phyloP scores from a whole-genome alignment of 306 rosid genomes.

The Rosa lucieae region DNA sequence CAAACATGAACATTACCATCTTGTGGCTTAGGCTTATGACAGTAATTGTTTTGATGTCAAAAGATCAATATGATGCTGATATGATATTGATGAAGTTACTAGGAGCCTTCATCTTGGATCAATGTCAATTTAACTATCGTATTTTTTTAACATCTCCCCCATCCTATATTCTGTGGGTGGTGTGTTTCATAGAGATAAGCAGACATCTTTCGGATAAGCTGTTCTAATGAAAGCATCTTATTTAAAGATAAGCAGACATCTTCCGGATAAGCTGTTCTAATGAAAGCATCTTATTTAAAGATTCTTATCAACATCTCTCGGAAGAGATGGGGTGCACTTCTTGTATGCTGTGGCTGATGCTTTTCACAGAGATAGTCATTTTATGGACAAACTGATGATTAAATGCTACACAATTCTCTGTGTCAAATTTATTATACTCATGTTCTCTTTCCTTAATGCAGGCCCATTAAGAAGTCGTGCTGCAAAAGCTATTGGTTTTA shows the following conservation, averaged over 20 bases:
- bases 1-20: not conserved
- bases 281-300: not conserved
- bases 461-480: constrained; percentile 98
- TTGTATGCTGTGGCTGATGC: not conserved
- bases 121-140: not conserved
- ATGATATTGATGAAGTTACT: not conserved
- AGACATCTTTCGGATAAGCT: not conserved
- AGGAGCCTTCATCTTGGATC: not conserved
- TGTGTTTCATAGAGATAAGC: not conserved
- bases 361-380: not conserved
- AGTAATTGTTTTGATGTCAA: not conserved
- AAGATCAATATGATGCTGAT: not conserved
- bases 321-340: constrained; percentile 1
- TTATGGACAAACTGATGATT: not conserved
- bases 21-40: not conserved
- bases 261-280: too few relatives aligned
- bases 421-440: not conserved
- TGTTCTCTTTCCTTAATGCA: constrained; percentile 16
- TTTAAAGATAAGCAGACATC: too few relatives aligned
- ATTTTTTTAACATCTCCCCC: not conserved
- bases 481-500: constrained; percentile 92
- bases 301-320: not conserved
- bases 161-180: not conserved
- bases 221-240: not conserved
- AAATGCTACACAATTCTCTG: not conserved